Evolutionary conservation across 176 grass and related monocot species (phyloP), one percentile per base, ranked within the genome.

Genomic region (Lolium multiflorum): DNA sequence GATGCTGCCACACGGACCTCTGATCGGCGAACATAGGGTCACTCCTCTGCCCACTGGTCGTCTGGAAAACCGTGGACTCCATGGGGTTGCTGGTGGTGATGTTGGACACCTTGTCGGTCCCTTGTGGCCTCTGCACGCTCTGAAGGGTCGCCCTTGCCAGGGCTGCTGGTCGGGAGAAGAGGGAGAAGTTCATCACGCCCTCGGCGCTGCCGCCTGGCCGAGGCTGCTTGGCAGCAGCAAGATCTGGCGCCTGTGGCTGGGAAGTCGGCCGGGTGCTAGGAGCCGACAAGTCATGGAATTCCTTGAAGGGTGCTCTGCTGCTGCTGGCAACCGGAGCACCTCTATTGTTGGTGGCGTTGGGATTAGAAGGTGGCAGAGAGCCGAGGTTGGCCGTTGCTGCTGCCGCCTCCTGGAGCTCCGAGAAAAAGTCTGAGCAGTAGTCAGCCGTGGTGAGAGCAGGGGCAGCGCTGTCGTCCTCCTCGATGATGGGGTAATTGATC

Each of bases 131-230:
- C 55, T 84, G 81, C 21, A 58, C 75, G 75, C 56, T 84, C 77
- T 90, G 84, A 84, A 90, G 74, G 65, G 37, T 90, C 55, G 85
- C 85, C 52, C 85, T 78, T 6, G 85, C 89, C 85, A 87, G 63
- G 39, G 85, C 85, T 6, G 85, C 89, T 2, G 89, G 89, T 43
- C 85, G 47, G 24, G 85, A 91, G 89, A 91, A 91, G 75, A 87
- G 66, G 9, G 89, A 84, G 85, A 91, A 91, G 76, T 91, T 91
- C 89, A 87, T 84, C 39, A 91, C 24, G 69, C 76, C 76, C 26
- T 91, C 81, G 38, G 43, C 20, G 25, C 65, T 22, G 47, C 84
- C 68, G 50, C 58, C 60, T 14, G n/a, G 17, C 74, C 56, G 89
- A 83, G 80, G 64, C 31, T 74, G 75, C 89, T 77, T 90, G 41